Evolutionary conservation across 2,329 filamentous ascomycete species (phyloP).

Genomic region (Pseudocercospora crystallina): DNA sequence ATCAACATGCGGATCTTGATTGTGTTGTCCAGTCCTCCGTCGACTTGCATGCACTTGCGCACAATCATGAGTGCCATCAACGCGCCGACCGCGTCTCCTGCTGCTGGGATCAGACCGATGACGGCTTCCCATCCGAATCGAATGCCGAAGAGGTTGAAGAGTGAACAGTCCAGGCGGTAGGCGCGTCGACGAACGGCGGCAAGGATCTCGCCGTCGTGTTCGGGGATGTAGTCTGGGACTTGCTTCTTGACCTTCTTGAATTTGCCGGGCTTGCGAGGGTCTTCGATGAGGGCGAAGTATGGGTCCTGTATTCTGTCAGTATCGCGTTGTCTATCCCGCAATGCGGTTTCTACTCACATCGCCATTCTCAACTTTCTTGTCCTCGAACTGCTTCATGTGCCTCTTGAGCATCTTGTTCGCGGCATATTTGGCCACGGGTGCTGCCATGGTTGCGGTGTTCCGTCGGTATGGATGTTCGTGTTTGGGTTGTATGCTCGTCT

Average conservation of each 20-base stretch:
- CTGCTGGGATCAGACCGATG: constrained; percentile 77
- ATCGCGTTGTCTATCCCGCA: constrained; percentile 4
- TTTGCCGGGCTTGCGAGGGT: constrained; percentile 70
- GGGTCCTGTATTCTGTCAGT: constrained; percentile 64
- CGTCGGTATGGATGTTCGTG: too few relatives aligned
- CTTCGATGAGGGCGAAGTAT: constrained; percentile 79
- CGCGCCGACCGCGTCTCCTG: constrained; percentile 73
- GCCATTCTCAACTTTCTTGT: constrained; percentile 41
- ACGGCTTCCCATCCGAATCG: constrained; percentile 87
- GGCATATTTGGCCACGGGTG: constrained; percentile 48
- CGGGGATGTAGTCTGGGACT: constrained; percentile 76
- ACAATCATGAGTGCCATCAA: constrained; percentile 75
- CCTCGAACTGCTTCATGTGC: constrained; percentile 50
- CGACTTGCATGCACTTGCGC: constrained; percentile 68
- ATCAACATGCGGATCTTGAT: constrained; percentile 72
- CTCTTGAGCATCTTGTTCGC: constrained; percentile 50
- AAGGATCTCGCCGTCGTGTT: constrained; percentile 77
- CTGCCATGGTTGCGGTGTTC: constrained; percentile 41
- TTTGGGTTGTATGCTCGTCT: too few relatives aligned
- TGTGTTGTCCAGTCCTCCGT: constrained; percentile 68
- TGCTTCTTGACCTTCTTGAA: constrained; percentile 83
- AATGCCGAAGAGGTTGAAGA: constrained; percentile 79
- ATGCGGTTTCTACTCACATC: constrained; percentile 37
- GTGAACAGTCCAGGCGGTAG: constrained; percentile 78
- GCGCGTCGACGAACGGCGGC: constrained; percentile 83